These are phyloP conservation scores for Tolypocladium pustulatum DNA, from an alignment of 2,329 filamentous ascomycete species.

Conservation along the genomic window DNA sequence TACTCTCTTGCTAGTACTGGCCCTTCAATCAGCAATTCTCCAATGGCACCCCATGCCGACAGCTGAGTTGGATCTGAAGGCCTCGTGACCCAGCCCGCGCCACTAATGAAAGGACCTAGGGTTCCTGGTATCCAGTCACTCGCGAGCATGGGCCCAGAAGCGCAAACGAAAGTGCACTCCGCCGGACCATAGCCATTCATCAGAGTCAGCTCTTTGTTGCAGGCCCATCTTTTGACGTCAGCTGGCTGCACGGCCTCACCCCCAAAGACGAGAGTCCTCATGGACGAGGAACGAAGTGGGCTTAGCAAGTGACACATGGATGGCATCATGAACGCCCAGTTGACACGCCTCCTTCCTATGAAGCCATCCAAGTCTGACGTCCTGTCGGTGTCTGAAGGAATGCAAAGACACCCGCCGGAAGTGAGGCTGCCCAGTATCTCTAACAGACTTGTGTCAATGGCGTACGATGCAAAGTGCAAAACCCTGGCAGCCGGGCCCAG, in stretches of 20 bases:
- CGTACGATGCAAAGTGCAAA: conserved; percentile 1
- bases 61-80: background rate
- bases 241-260: background rate
- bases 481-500: background rate
- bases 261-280: background rate
- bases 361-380: background rate
- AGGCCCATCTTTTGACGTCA: background rate
- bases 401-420: conserved; percentile 1
- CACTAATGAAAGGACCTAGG: background rate
- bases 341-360: background rate
- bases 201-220: background rate
- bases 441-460: background rate
- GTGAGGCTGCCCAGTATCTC: conserved; percentile 1
- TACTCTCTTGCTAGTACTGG: conserved; percentile 12
- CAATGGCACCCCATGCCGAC: conserved; percentile 9
- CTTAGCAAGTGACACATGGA: background rate
- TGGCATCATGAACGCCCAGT: conserved; percentile 2
- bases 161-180: background rate
- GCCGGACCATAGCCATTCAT: background rate
- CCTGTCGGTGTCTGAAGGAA: background rate
- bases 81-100: background rate
- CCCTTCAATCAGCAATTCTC: conserved; percentile 16
- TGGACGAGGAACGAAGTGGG: background rate
- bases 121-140: background rate
- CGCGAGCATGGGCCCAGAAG: background rate